phyloP scores from a whole-genome alignment of 2,329 filamentous ascomycete genomes.

The Hypoxylon sp. region DNA sequence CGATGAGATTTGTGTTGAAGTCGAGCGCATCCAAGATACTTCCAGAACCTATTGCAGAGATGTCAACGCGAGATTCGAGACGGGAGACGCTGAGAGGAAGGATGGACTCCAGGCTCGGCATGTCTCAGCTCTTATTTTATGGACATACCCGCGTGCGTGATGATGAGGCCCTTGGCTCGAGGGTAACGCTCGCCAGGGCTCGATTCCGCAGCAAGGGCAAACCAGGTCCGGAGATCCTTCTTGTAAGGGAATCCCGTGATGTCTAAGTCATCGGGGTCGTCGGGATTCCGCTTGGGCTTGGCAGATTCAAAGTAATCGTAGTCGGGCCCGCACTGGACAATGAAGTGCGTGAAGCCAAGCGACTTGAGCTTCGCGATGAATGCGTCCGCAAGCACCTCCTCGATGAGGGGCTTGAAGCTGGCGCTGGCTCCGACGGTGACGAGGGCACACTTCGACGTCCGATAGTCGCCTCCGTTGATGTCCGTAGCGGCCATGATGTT shows the following conservation, averaged over 20 bases:
- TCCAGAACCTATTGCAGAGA: constrained; percentile 75
- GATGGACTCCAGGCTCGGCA: not conserved
- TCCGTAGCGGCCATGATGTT: constrained; percentile 7
- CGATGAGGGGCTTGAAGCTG: constrained; percentile 79
- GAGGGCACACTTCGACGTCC: constrained; percentile 67
- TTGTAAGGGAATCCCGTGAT: constrained; percentile 77
- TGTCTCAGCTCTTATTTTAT: not conserved
- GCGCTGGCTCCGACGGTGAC: constrained; percentile 95
- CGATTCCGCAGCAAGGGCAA: constrained; percentile 64
- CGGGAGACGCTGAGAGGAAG: too few relatives aligned
- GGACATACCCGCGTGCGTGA: constrained; percentile 86
- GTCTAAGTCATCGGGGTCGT: constrained; percentile 55
- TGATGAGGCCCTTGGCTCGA: constrained; percentile 75
- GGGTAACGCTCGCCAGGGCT: constrained; percentile 53
- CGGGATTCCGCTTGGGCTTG: constrained; percentile 43
- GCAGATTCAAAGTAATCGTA: constrained; percentile 65
- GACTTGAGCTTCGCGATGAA: constrained; percentile 73
- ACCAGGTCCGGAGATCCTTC: constrained; percentile 69
- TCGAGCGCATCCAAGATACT: constrained; percentile 87
- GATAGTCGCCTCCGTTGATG: not conserved
- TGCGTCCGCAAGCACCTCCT: constrained; percentile 69
- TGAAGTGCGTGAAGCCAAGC: constrained; percentile 76
- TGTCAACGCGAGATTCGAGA: constrained; percentile 11
- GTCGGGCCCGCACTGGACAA: constrained; percentile 84
- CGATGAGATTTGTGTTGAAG: constrained; percentile 80